These are phyloP conservation scores for Tolypocladium nubicola DNA, from an alignment of 2,329 filamentous ascomycete species.

Conservation along the genomic window DNA sequence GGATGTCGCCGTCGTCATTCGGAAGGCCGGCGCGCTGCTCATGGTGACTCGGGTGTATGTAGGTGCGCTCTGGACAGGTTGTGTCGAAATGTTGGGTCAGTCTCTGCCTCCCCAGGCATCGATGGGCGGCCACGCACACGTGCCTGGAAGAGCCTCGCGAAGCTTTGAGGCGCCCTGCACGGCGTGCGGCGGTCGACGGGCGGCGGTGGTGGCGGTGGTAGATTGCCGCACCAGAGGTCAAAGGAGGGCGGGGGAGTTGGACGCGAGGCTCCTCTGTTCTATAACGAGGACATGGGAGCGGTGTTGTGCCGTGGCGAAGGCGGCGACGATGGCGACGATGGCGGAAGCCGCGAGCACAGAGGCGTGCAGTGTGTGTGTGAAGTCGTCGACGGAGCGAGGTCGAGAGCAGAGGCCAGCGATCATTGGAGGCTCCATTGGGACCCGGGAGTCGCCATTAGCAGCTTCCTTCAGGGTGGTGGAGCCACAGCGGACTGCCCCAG, in stretches of 20 bases:
- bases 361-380: not conserved
- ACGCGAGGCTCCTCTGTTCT: slow-evolving; percentile 14
- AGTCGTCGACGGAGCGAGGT: not conserved
- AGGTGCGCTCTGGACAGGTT: not conserved
- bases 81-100: not conserved
- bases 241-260: slow-evolving; percentile 2
- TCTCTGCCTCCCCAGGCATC: not conserved
- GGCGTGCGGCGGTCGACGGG: not conserved
- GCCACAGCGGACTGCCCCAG: not conserved
- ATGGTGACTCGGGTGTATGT: slow-evolving; percentile 14
- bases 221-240: slow-evolving; percentile 5
- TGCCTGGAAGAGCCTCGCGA: not conserved
- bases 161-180: not conserved
- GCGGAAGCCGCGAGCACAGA: not conserved
- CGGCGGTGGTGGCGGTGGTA: slow-evolving; percentile 3
- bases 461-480: not conserved
- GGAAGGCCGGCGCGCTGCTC: slow-evolving; percentile 17
- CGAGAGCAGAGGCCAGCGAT: not conserved
- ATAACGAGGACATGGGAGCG: slow-evolving; percentile 23
- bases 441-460: not conserved
- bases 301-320: slow-evolving; percentile 7
- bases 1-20: slow-evolving; percentile 15
- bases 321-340: not conserved
- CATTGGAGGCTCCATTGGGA: not conserved
- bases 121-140: not conserved